A percentile compares a stretch with the other conserved stretches of the same genome.
phyloP scores from a whole-genome alignment of 108 stramenopile species.

The Nannochloropsis gaditana region DNA sequence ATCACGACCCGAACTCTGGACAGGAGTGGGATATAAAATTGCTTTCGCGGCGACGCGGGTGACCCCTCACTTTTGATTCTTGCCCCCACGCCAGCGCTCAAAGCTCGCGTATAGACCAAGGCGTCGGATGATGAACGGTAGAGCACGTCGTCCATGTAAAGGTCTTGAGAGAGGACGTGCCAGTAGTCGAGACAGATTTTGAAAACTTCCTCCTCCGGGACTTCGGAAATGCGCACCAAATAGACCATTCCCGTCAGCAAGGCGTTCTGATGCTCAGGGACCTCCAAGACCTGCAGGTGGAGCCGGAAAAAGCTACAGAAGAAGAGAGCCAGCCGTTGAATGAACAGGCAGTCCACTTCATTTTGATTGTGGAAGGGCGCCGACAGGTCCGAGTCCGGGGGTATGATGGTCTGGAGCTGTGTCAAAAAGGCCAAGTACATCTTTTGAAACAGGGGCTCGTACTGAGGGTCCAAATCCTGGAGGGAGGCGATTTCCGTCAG shows the following conservation, averaged over 20 bases:
- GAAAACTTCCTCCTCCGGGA: conserved; percentile 94
- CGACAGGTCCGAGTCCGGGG: conserved; percentile 72
- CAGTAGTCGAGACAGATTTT: conserved; percentile 96
- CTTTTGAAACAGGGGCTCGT: conserved; percentile 75
- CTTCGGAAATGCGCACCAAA: conserved; percentile 85
- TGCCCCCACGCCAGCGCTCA: neutral
- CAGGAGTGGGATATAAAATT: conserved; percentile 71
- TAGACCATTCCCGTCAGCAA: conserved; percentile 84
- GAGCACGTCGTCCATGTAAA: conserved; percentile 66
- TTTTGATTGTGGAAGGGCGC: conserved; percentile 76
- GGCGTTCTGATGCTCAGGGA: conserved; percentile 68
- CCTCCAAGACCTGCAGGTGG: conserved; percentile 78
- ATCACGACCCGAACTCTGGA: conserved; percentile 85
- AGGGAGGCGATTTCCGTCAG: conserved; percentile 93
- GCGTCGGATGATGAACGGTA: neutral
- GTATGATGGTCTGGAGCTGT: conserved; percentile 57
- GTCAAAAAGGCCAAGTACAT: conserved; percentile 71
- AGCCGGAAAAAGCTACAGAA: conserved; percentile 79
- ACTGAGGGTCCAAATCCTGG: conserved; percentile 75
- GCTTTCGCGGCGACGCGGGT: conserved; percentile 29
- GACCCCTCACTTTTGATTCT: neutral
- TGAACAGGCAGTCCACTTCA: conserved; percentile 84
- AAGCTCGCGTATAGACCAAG: neutral
- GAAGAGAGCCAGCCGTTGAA: conserved; percentile 89
- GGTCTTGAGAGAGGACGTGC: conserved; percentile 88